Percentiles rank a stretch among this genome's conserved stretches.
Evolutionary conservation across 2,329 filamentous ascomycete genomes (phyloP).

Genomic region (Colletotrichum filicis): DNA sequence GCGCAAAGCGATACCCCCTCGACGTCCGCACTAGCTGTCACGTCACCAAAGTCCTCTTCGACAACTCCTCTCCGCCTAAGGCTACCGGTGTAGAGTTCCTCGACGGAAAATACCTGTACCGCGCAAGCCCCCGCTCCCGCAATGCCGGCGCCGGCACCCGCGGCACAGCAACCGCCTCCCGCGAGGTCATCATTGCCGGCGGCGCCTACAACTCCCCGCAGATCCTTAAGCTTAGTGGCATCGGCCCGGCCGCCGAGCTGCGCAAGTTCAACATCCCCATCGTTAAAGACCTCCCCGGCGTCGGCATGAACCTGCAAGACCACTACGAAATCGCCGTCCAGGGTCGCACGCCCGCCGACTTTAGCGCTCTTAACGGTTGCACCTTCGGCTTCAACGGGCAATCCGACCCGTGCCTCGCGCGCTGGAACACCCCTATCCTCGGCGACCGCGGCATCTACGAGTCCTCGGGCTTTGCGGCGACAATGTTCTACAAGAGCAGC

Average conservation of each 20-base stretch:
- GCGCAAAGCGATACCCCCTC: constrained; percentile 64
- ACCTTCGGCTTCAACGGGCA: constrained; percentile 42
- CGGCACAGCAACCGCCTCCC: constrained; percentile 44
- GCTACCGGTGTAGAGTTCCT: constrained; percentile 62
- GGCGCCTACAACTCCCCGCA: constrained; percentile 66
- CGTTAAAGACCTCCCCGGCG: constrained; percentile 64
- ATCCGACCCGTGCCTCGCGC: constrained; percentile 46
- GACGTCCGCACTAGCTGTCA: constrained; percentile 62
- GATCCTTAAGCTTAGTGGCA: constrained; percentile 61
- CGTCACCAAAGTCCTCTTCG: constrained; percentile 57
- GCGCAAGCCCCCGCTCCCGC: constrained; percentile 51
- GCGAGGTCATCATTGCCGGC: constrained; percentile 61
- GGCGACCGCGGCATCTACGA: constrained; percentile 53
- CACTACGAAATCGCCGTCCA: constrained; percentile 61
- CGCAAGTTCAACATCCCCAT: constrained; percentile 52
- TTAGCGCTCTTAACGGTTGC: constrained; percentile 46
- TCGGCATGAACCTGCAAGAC: constrained; percentile 70
- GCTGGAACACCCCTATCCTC: constrained; percentile 44
- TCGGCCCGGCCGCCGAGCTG: constrained; percentile 55
- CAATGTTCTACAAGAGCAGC: constrained; percentile 44
- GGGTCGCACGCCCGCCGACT: constrained; percentile 52
- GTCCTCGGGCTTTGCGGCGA: constrained; percentile 37
- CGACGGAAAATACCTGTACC: constrained; percentile 57
- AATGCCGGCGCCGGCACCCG: constrained; percentile 35
- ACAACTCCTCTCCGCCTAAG: constrained; percentile 49